Conservation (phyloP, 2,329 filamentous ascomycete species). For the Venturia pyrina region DNA sequence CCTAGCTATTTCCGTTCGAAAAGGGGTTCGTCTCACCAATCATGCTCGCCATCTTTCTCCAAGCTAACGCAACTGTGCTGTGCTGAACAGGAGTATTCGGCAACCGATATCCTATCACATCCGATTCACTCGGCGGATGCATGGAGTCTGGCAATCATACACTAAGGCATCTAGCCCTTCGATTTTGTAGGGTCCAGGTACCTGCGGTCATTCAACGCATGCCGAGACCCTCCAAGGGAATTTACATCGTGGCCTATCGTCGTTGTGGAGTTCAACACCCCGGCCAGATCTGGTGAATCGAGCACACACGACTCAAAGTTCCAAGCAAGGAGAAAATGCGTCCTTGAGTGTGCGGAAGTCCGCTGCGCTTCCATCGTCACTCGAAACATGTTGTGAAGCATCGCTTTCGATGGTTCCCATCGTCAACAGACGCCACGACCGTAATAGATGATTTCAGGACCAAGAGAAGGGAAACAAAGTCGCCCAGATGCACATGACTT, state of each 20-base stretch:
- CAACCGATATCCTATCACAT: not conserved
- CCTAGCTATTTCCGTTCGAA: not conserved
- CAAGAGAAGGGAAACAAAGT: not conserved
- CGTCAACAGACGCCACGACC: not conserved
- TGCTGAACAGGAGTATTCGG: not conserved
- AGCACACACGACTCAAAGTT: not conserved
- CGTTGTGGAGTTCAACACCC: not conserved
- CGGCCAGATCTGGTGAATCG: not conserved
- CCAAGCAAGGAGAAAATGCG: not conserved
- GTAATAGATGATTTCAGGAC: conserved; percentile 2
- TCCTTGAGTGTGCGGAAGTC: not conserved
- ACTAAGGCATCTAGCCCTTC: not conserved
- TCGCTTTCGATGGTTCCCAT: not conserved
- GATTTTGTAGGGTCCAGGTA: not conserved
- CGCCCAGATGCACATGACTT: not conserved
- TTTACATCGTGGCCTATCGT: not conserved
- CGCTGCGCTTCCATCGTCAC: not conserved
- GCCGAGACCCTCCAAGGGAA: not conserved
- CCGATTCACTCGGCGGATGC: not conserved
- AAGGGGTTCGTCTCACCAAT: not conserved
- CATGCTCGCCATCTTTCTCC: not conserved
- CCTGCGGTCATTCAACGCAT: not conserved
- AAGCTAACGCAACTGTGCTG: not conserved
- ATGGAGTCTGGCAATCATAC: not conserved
- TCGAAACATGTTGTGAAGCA: not conserved